phyloP scores from a whole-genome alignment of 805 yeast species.

The Wickerhamomyces alni region DNA sequence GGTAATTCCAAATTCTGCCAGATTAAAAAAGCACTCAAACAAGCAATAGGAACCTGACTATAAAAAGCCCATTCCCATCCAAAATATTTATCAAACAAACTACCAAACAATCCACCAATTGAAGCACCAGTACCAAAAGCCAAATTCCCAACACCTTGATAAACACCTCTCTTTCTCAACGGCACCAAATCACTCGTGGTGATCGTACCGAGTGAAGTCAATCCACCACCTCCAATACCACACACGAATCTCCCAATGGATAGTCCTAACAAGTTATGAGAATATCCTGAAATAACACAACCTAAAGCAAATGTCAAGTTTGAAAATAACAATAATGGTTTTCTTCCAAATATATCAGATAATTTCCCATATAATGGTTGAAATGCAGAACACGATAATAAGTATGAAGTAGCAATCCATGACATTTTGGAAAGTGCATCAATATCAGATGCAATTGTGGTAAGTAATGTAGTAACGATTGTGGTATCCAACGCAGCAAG shows the following conservation, averaged over 20 bases:
- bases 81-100: slow-evolving; percentile 40
- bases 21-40: slow-evolving; percentile 34
- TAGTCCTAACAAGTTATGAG: slow-evolving; percentile 22
- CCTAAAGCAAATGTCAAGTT: slow-evolving; percentile 36
- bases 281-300: slow-evolving; percentile 33
- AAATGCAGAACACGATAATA: slow-evolving; percentile 57
- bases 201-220: slow-evolving; percentile 64
- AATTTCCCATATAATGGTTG: slow-evolving; percentile 63
- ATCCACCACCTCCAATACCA: slow-evolving; percentile 88
- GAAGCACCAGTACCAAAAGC: slow-evolving; percentile 73
- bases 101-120: slow-evolving; percentile 59
- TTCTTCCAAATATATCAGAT: slow-evolving; percentile 62
- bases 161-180: slow-evolving; percentile 67
- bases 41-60: slow-evolving; percentile 46
- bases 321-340: slow-evolving; percentile 33
- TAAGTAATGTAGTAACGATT: slow-evolving; percentile 54
- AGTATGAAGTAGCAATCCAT: slow-evolving; percentile 63
- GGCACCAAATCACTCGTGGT: slow-evolving; percentile 73
- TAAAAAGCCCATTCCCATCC: slow-evolving; percentile 68
- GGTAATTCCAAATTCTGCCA: slow-evolving; percentile 33
- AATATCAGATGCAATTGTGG: slow-evolving; percentile 60
- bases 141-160: slow-evolving; percentile 74
- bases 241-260: slow-evolving; percentile 59
- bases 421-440: slow-evolving; percentile 55
- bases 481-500: slow-evolving; percentile 61